Percentiles rank a stretch among this genome's conserved stretches.
Conservation (phyloP, 2,329 filamentous ascomycete species). For the Sporothrix schenckii region DNA sequence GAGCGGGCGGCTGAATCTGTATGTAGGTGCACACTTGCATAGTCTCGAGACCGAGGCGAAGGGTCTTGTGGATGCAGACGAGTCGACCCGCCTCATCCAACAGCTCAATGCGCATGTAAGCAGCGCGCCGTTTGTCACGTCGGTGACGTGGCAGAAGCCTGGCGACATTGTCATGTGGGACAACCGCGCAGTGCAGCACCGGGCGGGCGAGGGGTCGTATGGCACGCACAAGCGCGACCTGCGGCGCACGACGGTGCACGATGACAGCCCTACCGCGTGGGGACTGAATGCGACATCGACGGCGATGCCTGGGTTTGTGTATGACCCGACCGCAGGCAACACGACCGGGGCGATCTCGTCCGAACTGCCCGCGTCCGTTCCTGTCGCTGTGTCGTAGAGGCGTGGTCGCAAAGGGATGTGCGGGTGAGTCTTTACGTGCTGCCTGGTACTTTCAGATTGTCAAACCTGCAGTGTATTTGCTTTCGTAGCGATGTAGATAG, state of each 20-base stretch:
- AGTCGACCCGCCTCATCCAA: slow-evolving; percentile 46
- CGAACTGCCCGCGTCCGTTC: neutral
- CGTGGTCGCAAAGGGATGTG: neutral
- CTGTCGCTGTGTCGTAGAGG: slow-evolving; percentile 18
- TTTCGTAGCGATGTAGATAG: neutral
- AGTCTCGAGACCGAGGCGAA: slow-evolving; percentile 49
- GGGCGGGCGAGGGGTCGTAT: slow-evolving; percentile 53
- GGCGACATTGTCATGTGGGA: slow-evolving; percentile 63
- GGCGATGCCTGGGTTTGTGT: slow-evolving; percentile 38
- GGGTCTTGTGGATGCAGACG: slow-evolving; percentile 34
- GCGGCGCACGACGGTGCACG: slow-evolving; percentile 60
- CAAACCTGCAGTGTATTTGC: neutral
- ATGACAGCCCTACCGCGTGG: slow-evolving; percentile 46
- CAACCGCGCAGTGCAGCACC: slow-evolving; percentile 60
- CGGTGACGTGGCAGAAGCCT: slow-evolving; percentile 52
- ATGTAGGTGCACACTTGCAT: slow-evolving; percentile 57
- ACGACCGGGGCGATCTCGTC: neutral
- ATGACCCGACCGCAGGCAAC: slow-evolving; percentile 22
- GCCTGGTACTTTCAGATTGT: slow-evolving; percentile 8
- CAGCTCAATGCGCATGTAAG: slow-evolving; percentile 53
- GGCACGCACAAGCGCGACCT: slow-evolving; percentile 56
- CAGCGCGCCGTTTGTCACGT: slow-evolving; percentile 51
- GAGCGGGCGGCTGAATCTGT: slow-evolving; percentile 56
- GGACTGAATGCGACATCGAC: slow-evolving; percentile 42
- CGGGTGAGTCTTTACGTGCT: neutral